These are phyloP conservation scores for Talaromyces liani DNA, from an alignment of 495 filamentous ascomycete genomes.

Conservation along the genomic window DNA sequence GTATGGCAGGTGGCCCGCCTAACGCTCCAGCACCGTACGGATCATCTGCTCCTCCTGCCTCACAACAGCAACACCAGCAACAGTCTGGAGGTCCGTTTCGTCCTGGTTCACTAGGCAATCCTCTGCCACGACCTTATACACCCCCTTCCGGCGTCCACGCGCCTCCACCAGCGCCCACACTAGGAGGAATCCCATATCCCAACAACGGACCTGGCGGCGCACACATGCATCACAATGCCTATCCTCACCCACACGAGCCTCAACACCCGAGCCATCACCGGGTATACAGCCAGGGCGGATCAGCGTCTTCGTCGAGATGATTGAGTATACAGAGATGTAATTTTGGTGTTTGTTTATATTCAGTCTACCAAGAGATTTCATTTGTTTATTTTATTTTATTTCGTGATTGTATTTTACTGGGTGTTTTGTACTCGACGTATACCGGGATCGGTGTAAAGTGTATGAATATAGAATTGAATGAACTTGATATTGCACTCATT, in stretches of 20 bases:
- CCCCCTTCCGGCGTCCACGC: constrained; percentile 31
- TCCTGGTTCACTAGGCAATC: neutral
- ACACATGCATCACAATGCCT: constrained; percentile 24
- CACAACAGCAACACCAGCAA: constrained; percentile 15
- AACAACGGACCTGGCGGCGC: constrained; percentile 11
- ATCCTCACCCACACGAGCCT: constrained; percentile 22
- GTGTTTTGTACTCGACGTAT: neutral
- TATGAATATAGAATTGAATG: neutral
- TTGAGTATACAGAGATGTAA: neutral
- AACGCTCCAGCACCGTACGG: constrained; percentile 22
- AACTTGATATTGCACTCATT: neutral
- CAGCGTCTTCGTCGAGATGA: neutral
- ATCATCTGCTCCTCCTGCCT: constrained; percentile 30
- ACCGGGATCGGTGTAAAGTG: neutral
- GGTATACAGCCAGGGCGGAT: constrained; percentile 33
- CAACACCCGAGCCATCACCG: constrained; percentile 26
- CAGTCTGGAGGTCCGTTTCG: constrained; percentile 8
- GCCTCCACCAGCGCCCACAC: constrained; percentile 13
- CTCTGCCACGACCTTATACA: constrained; percentile 33
- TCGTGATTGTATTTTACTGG: constrained; percentile 2
- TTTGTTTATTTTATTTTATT: neutral
- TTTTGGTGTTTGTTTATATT: neutral
- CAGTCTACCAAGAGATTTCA: neutral
- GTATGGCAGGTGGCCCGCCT: constrained; percentile 16
- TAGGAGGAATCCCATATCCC: constrained; percentile 26